Evolutionary conservation across 768 basidiomycete species (phyloP), one percentile per base, ranked within the genome.

Genomic region (Termitomyces sp.): DNA sequence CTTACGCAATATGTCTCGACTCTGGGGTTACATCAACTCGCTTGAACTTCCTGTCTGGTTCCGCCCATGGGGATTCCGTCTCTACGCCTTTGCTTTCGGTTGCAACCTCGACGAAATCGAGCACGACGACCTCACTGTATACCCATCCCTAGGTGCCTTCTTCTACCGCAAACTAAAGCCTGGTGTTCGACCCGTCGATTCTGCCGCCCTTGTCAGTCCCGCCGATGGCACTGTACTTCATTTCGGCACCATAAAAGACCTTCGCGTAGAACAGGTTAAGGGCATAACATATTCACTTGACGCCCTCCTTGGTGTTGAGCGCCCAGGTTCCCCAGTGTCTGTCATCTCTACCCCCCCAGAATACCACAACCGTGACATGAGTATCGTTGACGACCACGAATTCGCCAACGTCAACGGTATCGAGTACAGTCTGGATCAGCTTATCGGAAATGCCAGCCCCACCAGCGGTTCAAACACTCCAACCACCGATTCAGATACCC

Each of bases 341-440:
- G 66, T 76, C 2, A 70, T 76, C 18, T 70, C 71, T 18, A 58
- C 76, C 23, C 62, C 78, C 45, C 69, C 77, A 3, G 59, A 69
- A 16, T 65, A 70, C 38, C 74, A 70, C 29, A 75, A 78, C 60
- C 69, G 75, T 27, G 80, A 84, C 54, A 77, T 80, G 72, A 77
- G 78, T 27, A 72, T 82, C 18, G 89, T 96, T 35, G 82, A 91
- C 64, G 91, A 98, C 72, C 81, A 77, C 58, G 88, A 95, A 58
- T 99, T 99, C 64, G 97, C 96, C 3, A 88, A 92, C 65, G 91
- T 99, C 61, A 99, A 99, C 64, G 94, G 95, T 42, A 97, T 99
- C 63, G 87, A 91, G 64, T 98, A 99, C 73, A 92, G 86, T 40
- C 82, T 99, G n/a, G 85, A 88, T 48, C 83, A 93, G 61, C 88